Conservation (phyloP, 768 basidiomycete genomes). For the Chalciporus pseudorubinellus region DNA sequence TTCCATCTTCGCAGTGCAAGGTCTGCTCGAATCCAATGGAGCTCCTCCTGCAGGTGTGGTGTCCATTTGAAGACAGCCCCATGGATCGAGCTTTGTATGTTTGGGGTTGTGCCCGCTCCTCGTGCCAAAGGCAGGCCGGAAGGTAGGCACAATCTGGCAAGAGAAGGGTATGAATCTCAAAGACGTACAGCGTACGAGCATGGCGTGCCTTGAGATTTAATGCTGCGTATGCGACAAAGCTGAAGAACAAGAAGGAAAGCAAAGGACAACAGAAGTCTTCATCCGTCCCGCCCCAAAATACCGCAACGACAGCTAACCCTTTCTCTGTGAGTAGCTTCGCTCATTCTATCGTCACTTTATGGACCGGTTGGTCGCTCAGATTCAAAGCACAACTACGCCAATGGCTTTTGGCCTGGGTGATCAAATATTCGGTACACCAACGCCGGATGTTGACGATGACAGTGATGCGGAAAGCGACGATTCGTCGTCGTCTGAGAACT, state of each 20-base stretch:
- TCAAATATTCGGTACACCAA: constrained; percentile 57
- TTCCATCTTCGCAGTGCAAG: constrained; percentile 67
- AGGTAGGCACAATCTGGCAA: constrained; percentile 51
- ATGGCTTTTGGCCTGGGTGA: constrained; percentile 57
- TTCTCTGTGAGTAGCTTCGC: constrained; percentile 55
- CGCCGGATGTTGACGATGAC: constrained; percentile 20
- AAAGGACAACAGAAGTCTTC: constrained; percentile 39
- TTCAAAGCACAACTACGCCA: constrained; percentile 28
- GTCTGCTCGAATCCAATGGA: constrained; percentile 74
- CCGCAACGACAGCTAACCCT: constrained; percentile 51
- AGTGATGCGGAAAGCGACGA: constrained; percentile 38
- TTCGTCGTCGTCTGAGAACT: constrained; percentile 42
- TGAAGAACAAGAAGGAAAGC: constrained; percentile 52
- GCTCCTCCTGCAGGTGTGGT: constrained; percentile 85
- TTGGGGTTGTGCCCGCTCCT: constrained; percentile 71
- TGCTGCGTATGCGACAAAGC: constrained; percentile 68
- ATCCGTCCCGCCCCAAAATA: constrained; percentile 29
- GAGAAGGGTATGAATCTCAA: constrained; percentile 12
- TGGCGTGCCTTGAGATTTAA: constrained; percentile 78
- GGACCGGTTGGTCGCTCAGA: constrained; percentile 12
- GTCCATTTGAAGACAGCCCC: constrained; percentile 80
- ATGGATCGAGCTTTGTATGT: constrained; percentile 84
- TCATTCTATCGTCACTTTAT: background rate
- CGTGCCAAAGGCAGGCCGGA: constrained; percentile 74
- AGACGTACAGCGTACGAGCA: constrained; percentile 61